Base-by-base conservation (phyloP, 2,329 filamentous ascomycete genomes). In the Hymenoscyphus scutula region DNA sequence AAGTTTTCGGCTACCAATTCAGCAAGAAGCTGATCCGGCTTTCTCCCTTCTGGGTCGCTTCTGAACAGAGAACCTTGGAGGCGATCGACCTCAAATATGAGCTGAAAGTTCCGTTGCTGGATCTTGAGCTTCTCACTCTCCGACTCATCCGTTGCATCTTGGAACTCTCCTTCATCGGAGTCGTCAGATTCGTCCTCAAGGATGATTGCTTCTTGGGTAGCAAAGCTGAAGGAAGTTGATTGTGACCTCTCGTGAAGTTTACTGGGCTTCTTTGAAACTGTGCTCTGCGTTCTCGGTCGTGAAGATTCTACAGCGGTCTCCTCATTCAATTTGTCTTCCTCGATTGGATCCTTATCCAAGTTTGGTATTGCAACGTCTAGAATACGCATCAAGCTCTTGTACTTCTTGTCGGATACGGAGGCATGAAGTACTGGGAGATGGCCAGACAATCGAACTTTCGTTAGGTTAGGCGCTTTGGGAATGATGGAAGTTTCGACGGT, bases 311-410 rank as follows among this genome's bases (percentile, higher is more conserved):
- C 34, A 23, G 64, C 58, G 7, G 59, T 62, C 27, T 58, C 45
- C 10, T 34, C 48, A 19, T 59, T 30, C 10, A 62, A 37, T 13
- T 54, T 61, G 29, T 66, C 51, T 25, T 23, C 41, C 11, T 56
- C 55, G 5, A 62, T 56, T 11, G 77, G 72, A 1, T 81, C 79
- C 17, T 81, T 79, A 29, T 85, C 84, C 62, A 98, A 89, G 65
- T 90, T 93, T 1, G 95, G 96, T 63, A 99, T 91, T 0, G 95
- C 93, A 62, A 97, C 92, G 64, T 99, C 94, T 65, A 99, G 94
- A 53, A 99, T 82, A 70, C 88, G 93, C 95, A 99, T 99, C 64
- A 99, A 76, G 54, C 87, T 93, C 79, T 98, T 99, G 80, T 99
- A 99, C 75, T 99, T 99, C 41, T 87, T 87, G 71, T 99, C 96